Base-by-base conservation (phyloP, 2,329 filamentous ascomycete species). In the Drechslerella dactyloides region DNA sequence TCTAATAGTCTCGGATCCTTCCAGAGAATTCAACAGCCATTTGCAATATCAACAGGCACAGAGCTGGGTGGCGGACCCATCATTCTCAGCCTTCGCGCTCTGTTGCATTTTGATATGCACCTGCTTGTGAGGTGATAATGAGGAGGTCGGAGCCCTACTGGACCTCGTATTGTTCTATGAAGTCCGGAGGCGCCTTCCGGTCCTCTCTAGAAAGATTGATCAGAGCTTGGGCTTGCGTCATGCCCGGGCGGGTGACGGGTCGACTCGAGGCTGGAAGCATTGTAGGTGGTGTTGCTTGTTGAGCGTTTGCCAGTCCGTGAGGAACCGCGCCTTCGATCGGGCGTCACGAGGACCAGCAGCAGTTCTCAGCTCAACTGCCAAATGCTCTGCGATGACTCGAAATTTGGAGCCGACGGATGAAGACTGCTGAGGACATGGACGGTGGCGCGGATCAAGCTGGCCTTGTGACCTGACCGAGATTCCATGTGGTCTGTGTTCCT, bases 381-480 rank as follows among this genome's bases (percentile, higher is more conserved):
- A 17, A 42, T 42, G n/a, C n/a, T 3, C 37, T 15, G n/a, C 37
- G 37, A 42, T 15, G 37, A 42, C n/a, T 42, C 37, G 11, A 42
- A 17, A 13, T 42, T 19, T 21, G 5, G 37, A 44, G 21, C 7
- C 23, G 13, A 2, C 2, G 15, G 46, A 13, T 51, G 8, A 3
- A 51, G 23, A 46, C 24, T 17, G 24, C 23, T 23, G 44, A 33
- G n/a, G 2, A 30, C n/a, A 6, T 48, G 24, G 6, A 23, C 27
- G 27, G 27, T 33, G 27, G 27, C 27, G 27, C 27, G 27, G 27
- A 33, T 3, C 27, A 4, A 8, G 27, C 8, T 33, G 24, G 53
- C 65, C 65, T 60, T 69, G 65, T 69, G 65, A 69, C 65, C 57
- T 53, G 17, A 17, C 21, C 21, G 40, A 42, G 35, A 55, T 30